phyloP scores from a whole-genome alignment of 495 filamentous ascomycete genomes.

The Physcia stellaris region DNA sequence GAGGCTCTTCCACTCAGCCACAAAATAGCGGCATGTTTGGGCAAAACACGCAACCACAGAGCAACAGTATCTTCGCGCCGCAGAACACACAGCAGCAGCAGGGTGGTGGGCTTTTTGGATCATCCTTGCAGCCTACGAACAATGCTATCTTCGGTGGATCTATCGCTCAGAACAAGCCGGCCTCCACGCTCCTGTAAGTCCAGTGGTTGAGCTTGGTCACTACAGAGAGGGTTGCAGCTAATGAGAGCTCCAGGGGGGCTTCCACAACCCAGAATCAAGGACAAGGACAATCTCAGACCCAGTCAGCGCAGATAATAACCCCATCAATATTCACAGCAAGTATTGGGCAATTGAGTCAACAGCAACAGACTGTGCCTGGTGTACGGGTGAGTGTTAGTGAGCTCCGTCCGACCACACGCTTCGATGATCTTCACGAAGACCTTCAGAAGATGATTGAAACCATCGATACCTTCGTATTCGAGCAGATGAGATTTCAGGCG shows the following conservation, averaged over 20 bases:
- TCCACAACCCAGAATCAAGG: not conserved
- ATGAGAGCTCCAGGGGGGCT: too few relatives aligned
- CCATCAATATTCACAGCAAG: slow-evolving; percentile 19
- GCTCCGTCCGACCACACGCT: slow-evolving; percentile 74
- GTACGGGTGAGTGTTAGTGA: slow-evolving; percentile 65
- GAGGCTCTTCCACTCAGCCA: slow-evolving; percentile 3
- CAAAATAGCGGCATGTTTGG: too few relatives aligned
- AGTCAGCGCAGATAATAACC: slow-evolving; percentile 27
- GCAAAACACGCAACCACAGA: not conserved
- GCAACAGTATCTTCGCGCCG: slow-evolving; percentile 2
- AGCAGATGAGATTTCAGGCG: slow-evolving; percentile 46
- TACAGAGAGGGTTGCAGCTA: too few relatives aligned
- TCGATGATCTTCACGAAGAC: slow-evolving; percentile 71
- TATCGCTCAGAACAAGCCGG: not conserved
- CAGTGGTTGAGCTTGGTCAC: too few relatives aligned
- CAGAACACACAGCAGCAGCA: slow-evolving; percentile 18
- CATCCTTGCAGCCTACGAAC: too few relatives aligned
- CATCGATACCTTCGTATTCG: slow-evolving; percentile 60
- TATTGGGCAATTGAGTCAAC: slow-evolving; percentile 32
- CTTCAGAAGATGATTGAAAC: slow-evolving; percentile 62
- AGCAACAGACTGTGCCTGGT: slow-evolving; percentile 44
- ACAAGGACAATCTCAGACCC: slow-evolving; percentile 29
- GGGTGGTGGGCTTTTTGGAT: slow-evolving; percentile 26
- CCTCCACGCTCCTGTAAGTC: too few relatives aligned
- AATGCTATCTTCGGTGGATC: slow-evolving; percentile 9